phyloP scores from a whole-genome alignment of 2,329 filamentous ascomycete genomes.

The Exutisphaerella laricina region DNA sequence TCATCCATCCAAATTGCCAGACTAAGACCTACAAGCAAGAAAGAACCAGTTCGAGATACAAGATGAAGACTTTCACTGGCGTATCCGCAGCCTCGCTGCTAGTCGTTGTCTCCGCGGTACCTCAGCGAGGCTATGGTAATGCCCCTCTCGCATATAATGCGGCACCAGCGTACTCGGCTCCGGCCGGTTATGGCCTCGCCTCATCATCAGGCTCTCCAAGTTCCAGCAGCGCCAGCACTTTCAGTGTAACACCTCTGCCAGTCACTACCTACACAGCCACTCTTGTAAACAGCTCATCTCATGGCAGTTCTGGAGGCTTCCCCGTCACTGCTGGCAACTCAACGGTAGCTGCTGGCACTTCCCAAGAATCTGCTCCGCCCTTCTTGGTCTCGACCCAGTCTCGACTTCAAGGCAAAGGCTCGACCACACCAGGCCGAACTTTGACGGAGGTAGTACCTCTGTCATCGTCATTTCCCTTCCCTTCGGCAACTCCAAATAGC shows the following conservation, averaged over 20 bases:
- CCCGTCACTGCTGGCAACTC: conserved; percentile 5
- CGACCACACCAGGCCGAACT: no score
- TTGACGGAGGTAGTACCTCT: no score
- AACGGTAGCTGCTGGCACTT: no score
- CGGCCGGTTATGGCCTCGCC: conserved; percentile 5
- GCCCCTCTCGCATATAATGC: not conserved
- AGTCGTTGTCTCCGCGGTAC: conserved; percentile 1
- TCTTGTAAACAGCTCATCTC: conserved; percentile 1
- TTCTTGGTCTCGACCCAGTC: no score
- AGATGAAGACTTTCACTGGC: conserved; percentile 4
- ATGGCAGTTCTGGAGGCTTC: not conserved
- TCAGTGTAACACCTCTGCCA: not conserved
- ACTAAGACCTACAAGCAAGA: not conserved
- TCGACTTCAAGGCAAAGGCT: no score
- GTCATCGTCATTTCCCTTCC: not conserved
- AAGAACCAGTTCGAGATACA: not conserved
- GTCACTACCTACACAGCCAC: conserved; percentile 6
- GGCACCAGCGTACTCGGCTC: conserved; percentile 5
- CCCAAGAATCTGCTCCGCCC: no score
- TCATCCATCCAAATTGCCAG: not conserved
- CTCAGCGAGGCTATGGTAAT: conserved; percentile 2
- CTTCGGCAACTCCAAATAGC: no score
- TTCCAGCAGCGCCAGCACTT: conserved; percentile 6
- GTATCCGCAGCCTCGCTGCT: conserved; percentile 2
- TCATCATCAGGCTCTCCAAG: conserved; percentile 7